A percentile compares a stretch with the other conserved stretches of the same genome.
phyloP scores from a whole-genome alignment of 129 eudicot genomes.

The Flaveria linearis region DNA sequence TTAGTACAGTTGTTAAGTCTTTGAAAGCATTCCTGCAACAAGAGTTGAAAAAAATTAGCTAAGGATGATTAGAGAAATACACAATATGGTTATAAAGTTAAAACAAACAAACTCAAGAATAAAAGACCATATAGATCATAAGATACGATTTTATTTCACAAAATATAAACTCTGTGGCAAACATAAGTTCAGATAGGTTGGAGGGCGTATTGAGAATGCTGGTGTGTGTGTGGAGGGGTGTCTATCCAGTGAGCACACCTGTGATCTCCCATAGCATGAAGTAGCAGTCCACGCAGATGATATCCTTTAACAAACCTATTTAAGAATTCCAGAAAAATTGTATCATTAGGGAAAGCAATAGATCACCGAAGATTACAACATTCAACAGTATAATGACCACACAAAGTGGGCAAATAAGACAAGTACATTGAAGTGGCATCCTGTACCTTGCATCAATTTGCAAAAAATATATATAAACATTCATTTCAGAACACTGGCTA shows the following conservation, averaged over 20 bases:
- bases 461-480: constrained; percentile 25
- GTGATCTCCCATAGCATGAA: no score
- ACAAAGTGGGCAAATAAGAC: constrained; percentile 6
- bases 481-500: not conserved
- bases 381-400: constrained; percentile 1
- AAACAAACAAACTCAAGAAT: not conserved
- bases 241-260: not conserved
- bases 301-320: constrained; percentile 87
- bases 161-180: not conserved
- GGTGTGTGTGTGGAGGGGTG: not conserved
- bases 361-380: not conserved
- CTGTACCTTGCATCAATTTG: constrained; percentile 78
- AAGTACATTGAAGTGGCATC: not conserved
- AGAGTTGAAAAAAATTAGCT: constrained; percentile 14
- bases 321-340: constrained; percentile 1
- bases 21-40: constrained; percentile 79
- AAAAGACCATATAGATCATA: not conserved
- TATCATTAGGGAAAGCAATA: constrained; percentile 11
- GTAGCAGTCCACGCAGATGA: not conserved
- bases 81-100: not conserved
- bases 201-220: not conserved
- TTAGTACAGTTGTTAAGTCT: constrained; percentile 74
- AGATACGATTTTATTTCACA: not conserved
- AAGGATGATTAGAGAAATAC: constrained; percentile 16
- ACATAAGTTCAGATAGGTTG: not conserved